Conservation (phyloP, 768 basidiomycete species). For the Daedaleopsis sinensis region DNA sequence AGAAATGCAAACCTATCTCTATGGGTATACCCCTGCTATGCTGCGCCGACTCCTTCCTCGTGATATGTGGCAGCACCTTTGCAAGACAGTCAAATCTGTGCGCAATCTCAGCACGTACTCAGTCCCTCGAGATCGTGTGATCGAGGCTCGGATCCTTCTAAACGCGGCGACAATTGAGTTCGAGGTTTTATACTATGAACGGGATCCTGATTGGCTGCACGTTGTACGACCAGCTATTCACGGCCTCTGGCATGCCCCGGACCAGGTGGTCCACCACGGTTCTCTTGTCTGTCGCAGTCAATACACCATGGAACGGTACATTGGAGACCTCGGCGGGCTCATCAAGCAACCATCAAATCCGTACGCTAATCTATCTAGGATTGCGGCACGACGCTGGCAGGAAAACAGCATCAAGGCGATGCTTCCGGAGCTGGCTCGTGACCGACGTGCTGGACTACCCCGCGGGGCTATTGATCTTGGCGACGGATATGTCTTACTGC, state of each 20-base stretch:
- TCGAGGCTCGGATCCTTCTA: slow-evolving; percentile 22
- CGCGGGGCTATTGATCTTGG: neutral
- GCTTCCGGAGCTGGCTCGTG: neutral
- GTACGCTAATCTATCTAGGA: slow-evolving; percentile 29
- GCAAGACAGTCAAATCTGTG: no score
- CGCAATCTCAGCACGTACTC: slow-evolving; percentile 27
- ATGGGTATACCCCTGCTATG: no score
- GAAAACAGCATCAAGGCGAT: slow-evolving; percentile 26
- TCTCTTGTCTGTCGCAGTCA: slow-evolving; percentile 18
- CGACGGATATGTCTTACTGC: neutral
- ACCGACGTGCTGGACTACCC: neutral
- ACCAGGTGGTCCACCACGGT: slow-evolving; percentile 28
- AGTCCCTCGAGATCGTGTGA: neutral
- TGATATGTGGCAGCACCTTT: no score
- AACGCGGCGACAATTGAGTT: slow-evolving; percentile 36
- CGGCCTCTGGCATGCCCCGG: slow-evolving; percentile 32
- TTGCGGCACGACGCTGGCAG: slow-evolving; percentile 22
- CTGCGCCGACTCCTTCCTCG: no score
- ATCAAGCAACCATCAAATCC: slow-evolving; percentile 30
- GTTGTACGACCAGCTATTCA: slow-evolving; percentile 38
- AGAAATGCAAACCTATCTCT: no score
- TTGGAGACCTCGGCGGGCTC: slow-evolving; percentile 31
- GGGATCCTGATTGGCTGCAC: slow-evolving; percentile 31
- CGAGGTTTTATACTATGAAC: slow-evolving; percentile 39
- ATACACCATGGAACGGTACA: slow-evolving; percentile 30